Percentiles rank a stretch among this genome's conserved stretches.
These are phyloP conservation scores for Uncinocarpus reesii DNA, from an alignment of 2,329 filamentous ascomycete genomes.

Conservation along the genomic window DNA sequence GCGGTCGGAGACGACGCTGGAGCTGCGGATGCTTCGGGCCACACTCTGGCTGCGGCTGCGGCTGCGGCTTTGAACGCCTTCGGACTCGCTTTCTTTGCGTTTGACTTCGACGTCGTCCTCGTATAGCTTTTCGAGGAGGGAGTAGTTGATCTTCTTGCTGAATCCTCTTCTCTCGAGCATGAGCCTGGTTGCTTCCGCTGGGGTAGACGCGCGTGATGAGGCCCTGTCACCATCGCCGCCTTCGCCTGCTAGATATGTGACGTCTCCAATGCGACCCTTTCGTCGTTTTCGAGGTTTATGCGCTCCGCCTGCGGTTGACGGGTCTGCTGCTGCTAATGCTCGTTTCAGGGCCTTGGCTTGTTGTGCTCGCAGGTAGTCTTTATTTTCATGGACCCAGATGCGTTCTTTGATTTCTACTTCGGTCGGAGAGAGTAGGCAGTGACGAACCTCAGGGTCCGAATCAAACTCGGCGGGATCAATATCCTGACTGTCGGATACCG, in stretches of 20 bases:
- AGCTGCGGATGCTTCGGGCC: slow-evolving; percentile 14
- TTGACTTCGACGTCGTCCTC: slow-evolving; percentile 26
- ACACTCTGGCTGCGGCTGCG: slow-evolving; percentile 28
- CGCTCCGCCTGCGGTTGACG: slow-evolving; percentile 20
- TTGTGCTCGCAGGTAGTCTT: slow-evolving; percentile 79
- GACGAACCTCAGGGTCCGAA: slow-evolving; percentile 75
- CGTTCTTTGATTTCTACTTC: slow-evolving; percentile 77
- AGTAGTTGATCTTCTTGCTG: slow-evolving; percentile 66
- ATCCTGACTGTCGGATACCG: slow-evolving; percentile 45
- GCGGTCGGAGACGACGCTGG: slow-evolving; percentile 15
- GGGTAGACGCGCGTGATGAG: slow-evolving; percentile 54
- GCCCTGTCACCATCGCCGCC: slow-evolving; percentile 50
- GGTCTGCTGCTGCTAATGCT: slow-evolving; percentile 48
- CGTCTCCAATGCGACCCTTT: slow-evolving; percentile 38
- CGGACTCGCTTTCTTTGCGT: slow-evolving; percentile 18
- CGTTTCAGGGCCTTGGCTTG: slow-evolving; percentile 72
- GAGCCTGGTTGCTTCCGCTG: slow-evolving; percentile 58
- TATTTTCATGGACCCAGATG: slow-evolving; percentile 91
- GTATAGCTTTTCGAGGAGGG: slow-evolving; percentile 32
- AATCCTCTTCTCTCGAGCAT: slow-evolving; percentile 58
- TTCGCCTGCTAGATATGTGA: slow-evolving; percentile 37
- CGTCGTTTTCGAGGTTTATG: slow-evolving; percentile 43
- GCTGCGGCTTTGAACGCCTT: slow-evolving; percentile 12
- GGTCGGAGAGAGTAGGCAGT: slow-evolving; percentile 61
- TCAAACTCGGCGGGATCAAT: slow-evolving; percentile 76